Conservation (phyloP, 768 basidiomycete species). For the Tulasnella sp. region DNA sequence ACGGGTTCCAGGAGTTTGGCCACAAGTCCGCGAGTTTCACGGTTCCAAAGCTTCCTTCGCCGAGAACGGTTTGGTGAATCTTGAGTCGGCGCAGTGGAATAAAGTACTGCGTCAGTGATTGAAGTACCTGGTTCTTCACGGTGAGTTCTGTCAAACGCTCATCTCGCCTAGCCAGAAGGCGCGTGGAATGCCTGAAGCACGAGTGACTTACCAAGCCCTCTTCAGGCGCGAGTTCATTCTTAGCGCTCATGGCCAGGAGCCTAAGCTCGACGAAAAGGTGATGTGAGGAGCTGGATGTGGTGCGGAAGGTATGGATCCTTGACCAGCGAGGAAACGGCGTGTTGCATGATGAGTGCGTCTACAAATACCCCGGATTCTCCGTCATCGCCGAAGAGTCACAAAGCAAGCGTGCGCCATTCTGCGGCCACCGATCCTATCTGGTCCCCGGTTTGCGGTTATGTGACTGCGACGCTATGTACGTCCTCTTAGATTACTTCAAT, state of each 20-base stretch:
- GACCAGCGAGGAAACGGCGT: no score
- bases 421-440: no score
- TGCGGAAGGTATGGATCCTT: no score
- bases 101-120: not conserved
- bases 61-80: not conserved
- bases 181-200: no score
- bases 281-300: no score
- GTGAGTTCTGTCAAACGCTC: not conserved
- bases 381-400: no score
- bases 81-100: not conserved
- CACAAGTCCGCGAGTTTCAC: not conserved
- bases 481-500: no score
- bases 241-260: not conserved
- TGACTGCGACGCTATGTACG: no score
- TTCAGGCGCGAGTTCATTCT: not conserved
- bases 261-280: not conserved
- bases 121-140: not conserved
- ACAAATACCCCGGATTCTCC: no score
- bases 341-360: no score
- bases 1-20: not conserved
- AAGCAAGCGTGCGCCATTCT: no score
- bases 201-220: not conserved
- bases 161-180: not conserved
- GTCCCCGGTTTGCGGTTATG: no score
- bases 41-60: not conserved